Conservation (phyloP, 2,329 filamentous ascomycete genomes). For the Sporothrix sp. region DNA sequence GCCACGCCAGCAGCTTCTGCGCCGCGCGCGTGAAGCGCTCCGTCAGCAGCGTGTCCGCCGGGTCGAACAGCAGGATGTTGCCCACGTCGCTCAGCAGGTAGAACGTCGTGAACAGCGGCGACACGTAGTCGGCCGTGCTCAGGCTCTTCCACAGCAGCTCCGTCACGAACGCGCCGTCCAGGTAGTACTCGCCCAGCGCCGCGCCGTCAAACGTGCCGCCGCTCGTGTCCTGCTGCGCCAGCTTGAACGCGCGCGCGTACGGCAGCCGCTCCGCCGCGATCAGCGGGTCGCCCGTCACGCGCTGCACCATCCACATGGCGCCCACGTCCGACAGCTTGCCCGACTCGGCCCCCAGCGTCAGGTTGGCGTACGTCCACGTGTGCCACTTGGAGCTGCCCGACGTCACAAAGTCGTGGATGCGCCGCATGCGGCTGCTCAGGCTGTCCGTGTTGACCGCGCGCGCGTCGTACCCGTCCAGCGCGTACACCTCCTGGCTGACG, state of each 20-base stretch:
- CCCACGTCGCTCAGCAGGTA: conserved; percentile 10
- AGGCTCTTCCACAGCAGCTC: conserved; percentile 10
- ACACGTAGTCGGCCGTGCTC: conserved; percentile 11
- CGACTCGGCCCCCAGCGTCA: conserved; percentile 12
- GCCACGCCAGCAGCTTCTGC: conserved; percentile 14
- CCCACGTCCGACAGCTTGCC: conserved; percentile 14
- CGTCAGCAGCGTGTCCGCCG: not conserved
- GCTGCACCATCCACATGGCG: conserved; percentile 12
- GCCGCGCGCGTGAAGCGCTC: conserved; percentile 9
- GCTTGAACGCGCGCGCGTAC: conserved; percentile 14
- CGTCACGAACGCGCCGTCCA: conserved; percentile 6
- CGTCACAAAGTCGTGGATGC: conserved; percentile 14
- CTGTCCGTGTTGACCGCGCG: conserved; percentile 8
- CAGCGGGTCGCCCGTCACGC: conserved; percentile 7
- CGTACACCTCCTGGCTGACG: conserved; percentile 11
- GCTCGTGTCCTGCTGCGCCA: conserved; percentile 11
- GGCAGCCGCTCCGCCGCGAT: conserved; percentile 11
- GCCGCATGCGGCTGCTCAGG: conserved; percentile 11
- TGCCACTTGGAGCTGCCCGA: conserved; percentile 8
- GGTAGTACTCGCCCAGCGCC: conserved; percentile 11
- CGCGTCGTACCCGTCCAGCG: conserved; percentile 4
- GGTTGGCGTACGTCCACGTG: conserved; percentile 6
- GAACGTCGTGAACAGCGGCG: conserved; percentile 12
- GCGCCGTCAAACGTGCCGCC: conserved; percentile 9
- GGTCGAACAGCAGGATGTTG: conserved; percentile 13